A percentile compares a stretch with the other conserved stretches of the same genome.
phyloP scores from a whole-genome alignment of 805 yeast genomes.

The Nematodospora valgi region DNA sequence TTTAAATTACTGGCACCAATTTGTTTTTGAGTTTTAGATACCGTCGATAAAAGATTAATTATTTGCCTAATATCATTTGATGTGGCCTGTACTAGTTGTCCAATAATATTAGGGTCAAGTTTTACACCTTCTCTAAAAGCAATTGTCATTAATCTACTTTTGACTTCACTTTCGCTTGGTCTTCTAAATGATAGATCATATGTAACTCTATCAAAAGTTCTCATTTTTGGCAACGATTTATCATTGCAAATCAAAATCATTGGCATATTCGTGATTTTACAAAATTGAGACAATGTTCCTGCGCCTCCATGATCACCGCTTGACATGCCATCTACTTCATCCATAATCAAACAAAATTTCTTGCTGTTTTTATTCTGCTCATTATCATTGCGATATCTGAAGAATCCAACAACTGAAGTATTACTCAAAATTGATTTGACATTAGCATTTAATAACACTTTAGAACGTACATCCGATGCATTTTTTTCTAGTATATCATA shows the following conservation, averaged over 20 bases:
- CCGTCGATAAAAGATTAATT: slow-evolving; percentile 83
- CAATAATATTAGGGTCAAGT: slow-evolving; percentile 76
- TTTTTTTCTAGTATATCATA: slow-evolving; percentile 74
- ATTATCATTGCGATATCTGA: slow-evolving; percentile 39
- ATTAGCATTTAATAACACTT: slow-evolving; percentile 64
- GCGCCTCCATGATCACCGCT: slow-evolving; percentile 99
- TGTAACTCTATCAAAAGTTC: slow-evolving; percentile 85
- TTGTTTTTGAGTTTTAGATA: slow-evolving; percentile 64
- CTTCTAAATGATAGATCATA: slow-evolving; percentile 81
- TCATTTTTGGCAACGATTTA: slow-evolving; percentile 87
- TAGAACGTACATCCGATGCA: slow-evolving; percentile 89
- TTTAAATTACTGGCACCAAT: slow-evolving; percentile 65
- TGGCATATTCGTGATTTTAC: slow-evolving; percentile 83
- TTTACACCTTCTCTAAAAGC: slow-evolving; percentile 81
- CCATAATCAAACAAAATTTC: slow-evolving; percentile 86
- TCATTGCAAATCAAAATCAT: slow-evolving; percentile 93
- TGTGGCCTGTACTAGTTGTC: slow-evolving; percentile 79
- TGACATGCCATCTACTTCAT: slow-evolving; percentile 99
- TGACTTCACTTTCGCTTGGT: slow-evolving; percentile 79
- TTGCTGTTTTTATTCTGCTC: slow-evolving; percentile 38
- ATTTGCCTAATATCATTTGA: slow-evolving; percentile 92
- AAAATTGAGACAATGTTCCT: slow-evolving; percentile 85
- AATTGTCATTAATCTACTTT: slow-evolving; percentile 83
- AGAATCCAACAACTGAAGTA: slow-evolving; percentile 79
- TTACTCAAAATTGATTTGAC: slow-evolving; percentile 73